Evolutionary conservation across 1,284 basidiomycete genomes (phyloP), one percentile per base, ranked within the genome.

Genomic region (Ustilago loliicola): DNA sequence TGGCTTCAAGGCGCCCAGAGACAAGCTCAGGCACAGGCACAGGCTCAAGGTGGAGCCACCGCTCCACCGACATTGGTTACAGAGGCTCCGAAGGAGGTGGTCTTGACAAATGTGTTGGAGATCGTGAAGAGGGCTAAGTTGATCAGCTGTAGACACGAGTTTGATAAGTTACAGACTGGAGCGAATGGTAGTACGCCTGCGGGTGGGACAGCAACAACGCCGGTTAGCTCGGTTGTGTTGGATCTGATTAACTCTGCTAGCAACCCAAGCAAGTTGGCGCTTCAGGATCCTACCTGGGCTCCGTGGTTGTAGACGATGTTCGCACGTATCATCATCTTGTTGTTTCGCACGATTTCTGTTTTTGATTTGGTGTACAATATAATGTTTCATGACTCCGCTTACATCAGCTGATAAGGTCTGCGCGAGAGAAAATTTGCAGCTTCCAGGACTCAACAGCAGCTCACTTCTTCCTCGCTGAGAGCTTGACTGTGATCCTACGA

Each of bases 91-190:
- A 58, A 92, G 93, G 89, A 91, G 60, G 89, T 91, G 58, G 93
- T 96, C 15, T 88, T 90, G 10, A 88, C 88, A 48, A 94, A 94
- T 77, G 92, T 94, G 36, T 92, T 95, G 6, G 90, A 90, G 25
- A 90, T 98, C 57, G 92, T 96, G 73, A 93, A 93, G 84, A 90
- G 93, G 59, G 94, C 94, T 9, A 93, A 95, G 86, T 89, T 91
- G 0, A 90, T 97, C 89, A 91, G 92, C 19, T 96, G 94, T 87
- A 93, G 93, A 86, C 86, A 91, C 42, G 94, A 95, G 83, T 90
- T 93, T 58, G 93, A 94, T 70, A 91, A 91, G 87, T 30, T 59
- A 0, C 66, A 68, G 40, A 21, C 38, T 1, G 25, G 27, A 2
- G 27, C 57, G 1, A 57, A 57, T 17, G 47, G 47, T 29, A 30